Evolutionary conservation across 768 basidiomycete species (phyloP).

Genomic region (Exsudoporus frostii): DNA sequence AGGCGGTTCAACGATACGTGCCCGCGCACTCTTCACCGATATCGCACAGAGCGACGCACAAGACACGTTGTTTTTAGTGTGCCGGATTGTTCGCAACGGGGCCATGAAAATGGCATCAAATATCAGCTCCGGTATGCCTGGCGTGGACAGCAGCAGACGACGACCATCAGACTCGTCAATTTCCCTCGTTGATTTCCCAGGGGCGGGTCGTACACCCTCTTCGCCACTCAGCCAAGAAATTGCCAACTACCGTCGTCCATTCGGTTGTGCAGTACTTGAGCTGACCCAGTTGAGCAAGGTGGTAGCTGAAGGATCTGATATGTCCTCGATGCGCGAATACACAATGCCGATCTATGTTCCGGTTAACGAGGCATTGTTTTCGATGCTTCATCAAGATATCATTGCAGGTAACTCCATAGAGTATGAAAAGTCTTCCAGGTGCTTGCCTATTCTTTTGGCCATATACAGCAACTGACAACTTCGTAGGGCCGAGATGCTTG

Average conservation of each 20-base stretch:
- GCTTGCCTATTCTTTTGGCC: conserved; percentile 19
- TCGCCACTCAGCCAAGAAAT: conserved; percentile 32
- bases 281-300: conserved; percentile 72
- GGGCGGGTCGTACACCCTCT: conserved; percentile 10
- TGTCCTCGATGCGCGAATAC: conserved; percentile 67
- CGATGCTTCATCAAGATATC: conserved; percentile 94
- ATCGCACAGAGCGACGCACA: conserved; percentile 83
- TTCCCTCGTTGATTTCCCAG: conserved; percentile 35
- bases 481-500: conserved; percentile 78
- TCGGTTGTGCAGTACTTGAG: conserved; percentile 94
- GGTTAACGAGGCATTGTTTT: conserved; percentile 78
- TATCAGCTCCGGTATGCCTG: conserved; percentile 45
- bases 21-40: conserved; percentile 88
- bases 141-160: conserved; percentile 40
- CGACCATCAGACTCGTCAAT: conserved; percentile 54
- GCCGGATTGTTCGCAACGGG: conserved; percentile 86
- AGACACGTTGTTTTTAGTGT: conserved; percentile 85
- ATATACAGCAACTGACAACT: neutral
- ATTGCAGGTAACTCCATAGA: conserved; percentile 76
- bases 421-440: conserved; percentile 82
- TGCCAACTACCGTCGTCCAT: conserved; percentile 75
- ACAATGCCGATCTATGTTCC: conserved; percentile 88
- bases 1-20: conserved; percentile 52
- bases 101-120: conserved; percentile 69
- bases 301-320: conserved; percentile 59